Conservation (phyloP, 2,329 filamentous ascomycete species). For the Sporothrix humicola region DNA sequence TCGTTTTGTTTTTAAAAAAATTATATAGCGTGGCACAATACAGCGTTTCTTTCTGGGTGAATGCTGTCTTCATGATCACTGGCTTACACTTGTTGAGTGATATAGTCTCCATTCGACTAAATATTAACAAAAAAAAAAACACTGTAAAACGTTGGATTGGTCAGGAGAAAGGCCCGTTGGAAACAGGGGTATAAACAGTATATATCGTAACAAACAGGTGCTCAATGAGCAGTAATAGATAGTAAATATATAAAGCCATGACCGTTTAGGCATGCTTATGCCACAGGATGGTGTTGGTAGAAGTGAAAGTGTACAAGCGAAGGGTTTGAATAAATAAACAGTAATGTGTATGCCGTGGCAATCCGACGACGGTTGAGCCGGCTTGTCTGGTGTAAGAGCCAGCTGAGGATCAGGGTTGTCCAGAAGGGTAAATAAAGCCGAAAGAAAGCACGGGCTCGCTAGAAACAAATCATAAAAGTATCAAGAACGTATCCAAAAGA, state of each 20-base stretch:
- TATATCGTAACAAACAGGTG: slow-evolving; percentile 9
- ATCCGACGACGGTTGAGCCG: slow-evolving; percentile 6
- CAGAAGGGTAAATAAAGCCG: neutral
- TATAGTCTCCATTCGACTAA: neutral
- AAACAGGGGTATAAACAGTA: slow-evolving; percentile 25
- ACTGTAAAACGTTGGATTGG: slow-evolving; percentile 4
- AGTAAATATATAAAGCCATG: neutral
- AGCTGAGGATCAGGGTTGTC: neutral
- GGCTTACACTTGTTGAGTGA: neutral
- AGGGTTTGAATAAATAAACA: neutral
- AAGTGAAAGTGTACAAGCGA: neutral
- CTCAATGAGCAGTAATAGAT: neutral
- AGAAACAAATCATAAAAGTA: slow-evolving; percentile 15
- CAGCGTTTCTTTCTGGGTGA: neutral
- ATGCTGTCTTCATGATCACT: no score
- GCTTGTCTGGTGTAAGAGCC: neutral
- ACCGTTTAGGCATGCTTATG: slow-evolving; percentile 3
- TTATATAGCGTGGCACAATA: neutral
- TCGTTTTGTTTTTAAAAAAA: neutral
- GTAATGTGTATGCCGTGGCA: neutral
- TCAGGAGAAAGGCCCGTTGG: neutral
- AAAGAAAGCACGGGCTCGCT: neutral
- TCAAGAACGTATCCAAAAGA: neutral
- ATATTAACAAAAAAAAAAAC: neutral
- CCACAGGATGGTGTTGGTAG: neutral